Base-by-base conservation (phyloP, 257 asterid genomes). In the Jasminum sambac region DNA sequence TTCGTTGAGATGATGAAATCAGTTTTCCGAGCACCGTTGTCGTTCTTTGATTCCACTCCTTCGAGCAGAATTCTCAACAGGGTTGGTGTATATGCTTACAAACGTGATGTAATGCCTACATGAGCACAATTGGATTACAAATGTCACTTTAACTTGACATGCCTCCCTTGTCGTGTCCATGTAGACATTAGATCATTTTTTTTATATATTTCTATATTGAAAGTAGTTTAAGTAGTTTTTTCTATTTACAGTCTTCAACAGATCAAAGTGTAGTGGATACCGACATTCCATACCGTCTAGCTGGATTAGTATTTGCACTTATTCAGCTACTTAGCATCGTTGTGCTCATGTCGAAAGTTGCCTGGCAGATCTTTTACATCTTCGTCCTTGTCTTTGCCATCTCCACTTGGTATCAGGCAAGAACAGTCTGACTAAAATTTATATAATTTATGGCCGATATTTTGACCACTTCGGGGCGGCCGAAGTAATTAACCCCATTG, bases 181-280 rank as follows among this genome's bases (percentile, higher is more conserved):
- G 36, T 30, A 30, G 36, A 30, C 36, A 30, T 30, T 30, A 30
- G 36, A 30, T 30, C 36, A 30, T 30, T 66, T 37, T 14, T 36
- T 0, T 52, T 30, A 36, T 71, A 11, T 30, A 17, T 25, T 61
- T 5, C 21, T 43, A 44, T 12, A 36, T 60, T 60, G 42, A 26
- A 34, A n/a, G 11, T 23, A 13, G 62, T 61, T 73, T 70, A 23
- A 66, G 41, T 64, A 38, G 2, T 52, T 42, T 64, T 68, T 6
- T 69, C 25, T 64, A 66, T 76, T 64, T 61, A 36, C 82, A 91
- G 96, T 81, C 92, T 61, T 91, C 97, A 0, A 87, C 95, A n/a
- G 97, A 91, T 84, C 97, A 91, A 77, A 86, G 95, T 87, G 70
- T 76, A 34, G 85, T 87, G 74, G 97, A 91, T 74, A 89, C 95